phyloP scores from a whole-genome alignment of 75 land plant species.

The Selaginella moellendorffii region DNA sequence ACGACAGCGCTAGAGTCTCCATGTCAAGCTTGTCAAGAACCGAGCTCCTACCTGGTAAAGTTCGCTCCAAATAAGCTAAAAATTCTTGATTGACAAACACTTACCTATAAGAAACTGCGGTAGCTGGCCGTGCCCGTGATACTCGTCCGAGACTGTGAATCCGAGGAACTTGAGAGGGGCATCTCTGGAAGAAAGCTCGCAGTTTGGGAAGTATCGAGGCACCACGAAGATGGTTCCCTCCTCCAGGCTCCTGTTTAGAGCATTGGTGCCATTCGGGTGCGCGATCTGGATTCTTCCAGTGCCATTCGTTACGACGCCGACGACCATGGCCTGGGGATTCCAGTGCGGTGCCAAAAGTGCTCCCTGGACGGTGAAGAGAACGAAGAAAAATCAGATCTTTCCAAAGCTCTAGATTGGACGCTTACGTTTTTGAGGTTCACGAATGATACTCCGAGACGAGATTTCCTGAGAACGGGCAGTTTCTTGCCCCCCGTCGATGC shows the following conservation, averaged over 20 bases:
- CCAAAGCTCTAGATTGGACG: slow-evolving; percentile 1
- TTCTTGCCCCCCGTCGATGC: neutral
- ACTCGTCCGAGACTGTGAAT: neutral
- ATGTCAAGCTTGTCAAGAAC: neutral
- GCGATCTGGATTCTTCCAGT: slow-evolving; percentile 1
- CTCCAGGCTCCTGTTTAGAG: neutral
- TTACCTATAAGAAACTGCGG: neutral
- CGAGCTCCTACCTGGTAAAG: neutral
- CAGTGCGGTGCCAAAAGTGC: slow-evolving; percentile 1
- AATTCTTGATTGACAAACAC: too few species aligned
- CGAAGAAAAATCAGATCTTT: neutral
- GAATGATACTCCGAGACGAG: neutral
- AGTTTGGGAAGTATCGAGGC: neutral
- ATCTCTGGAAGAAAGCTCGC: neutral
- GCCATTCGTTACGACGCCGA: slow-evolving; percentile 2
- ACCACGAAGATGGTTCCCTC: slow-evolving; percentile 1
- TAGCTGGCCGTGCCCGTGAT: neutral
- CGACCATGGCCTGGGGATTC: neutral
- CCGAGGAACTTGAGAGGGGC: neutral
- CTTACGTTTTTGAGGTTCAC: neutral
- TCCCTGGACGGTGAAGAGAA: neutral
- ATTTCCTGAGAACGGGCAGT: neutral
- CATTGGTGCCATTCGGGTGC: slow-evolving; percentile 4
- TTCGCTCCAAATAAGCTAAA: too few species aligned
- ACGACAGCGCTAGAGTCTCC: neutral